A percentile compares a stretch with the other conserved stretches of the same genome.
Evolutionary conservation across 257 asterid genomes (phyloP).

Genomic region (Solanum lycopersicoides): DNA sequence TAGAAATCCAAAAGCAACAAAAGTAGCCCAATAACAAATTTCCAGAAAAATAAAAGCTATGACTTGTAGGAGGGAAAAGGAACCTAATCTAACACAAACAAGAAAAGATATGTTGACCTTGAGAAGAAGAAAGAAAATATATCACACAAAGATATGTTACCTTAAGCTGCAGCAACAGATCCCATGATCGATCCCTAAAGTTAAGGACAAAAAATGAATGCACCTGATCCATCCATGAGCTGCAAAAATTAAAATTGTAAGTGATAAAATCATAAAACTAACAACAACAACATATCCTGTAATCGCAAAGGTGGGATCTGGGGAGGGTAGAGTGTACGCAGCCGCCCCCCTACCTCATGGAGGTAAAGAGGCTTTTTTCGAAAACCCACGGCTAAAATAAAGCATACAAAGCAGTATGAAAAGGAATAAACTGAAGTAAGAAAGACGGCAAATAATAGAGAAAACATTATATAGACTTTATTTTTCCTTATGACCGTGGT

Average conservation of each 20-base stretch:
- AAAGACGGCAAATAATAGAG: not conserved
- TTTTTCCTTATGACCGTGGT: not conserved
- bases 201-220: slow-evolving; percentile 40
- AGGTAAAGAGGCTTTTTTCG: not conserved
- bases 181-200: slow-evolving; percentile 46
- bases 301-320: not conserved
- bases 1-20: not conserved
- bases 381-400: not conserved
- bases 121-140: not conserved
- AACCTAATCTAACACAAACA: not conserved
- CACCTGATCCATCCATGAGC: slow-evolving; percentile 77
- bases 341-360: not conserved
- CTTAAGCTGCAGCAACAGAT: slow-evolving; percentile 51
- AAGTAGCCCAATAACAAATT: not conserved
- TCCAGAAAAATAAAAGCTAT: not conserved
- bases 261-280: not conserved
- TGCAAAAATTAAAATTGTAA: slow-evolving; percentile 20
- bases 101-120: not conserved
- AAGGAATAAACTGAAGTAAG: not conserved
- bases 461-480: not conserved
- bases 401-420: not conserved
- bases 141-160: slow-evolving; percentile 19
- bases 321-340: not conserved
- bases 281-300: not conserved
- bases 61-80: not conserved